Base-by-base conservation (phyloP, 805 yeast species). In the Saccharomycopsis selenospora region DNA sequence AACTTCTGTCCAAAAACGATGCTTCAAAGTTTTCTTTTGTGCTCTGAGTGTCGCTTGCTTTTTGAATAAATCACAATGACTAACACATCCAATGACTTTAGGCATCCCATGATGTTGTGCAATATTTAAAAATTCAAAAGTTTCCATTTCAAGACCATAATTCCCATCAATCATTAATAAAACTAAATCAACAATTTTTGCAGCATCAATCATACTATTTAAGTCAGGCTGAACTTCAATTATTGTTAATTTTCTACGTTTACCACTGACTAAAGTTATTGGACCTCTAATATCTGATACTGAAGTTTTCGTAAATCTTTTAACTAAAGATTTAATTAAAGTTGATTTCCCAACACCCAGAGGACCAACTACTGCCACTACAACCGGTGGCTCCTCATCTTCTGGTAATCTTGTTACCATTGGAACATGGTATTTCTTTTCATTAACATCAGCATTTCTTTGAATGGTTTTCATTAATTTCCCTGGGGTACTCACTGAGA, bases 31-130 rank as follows among this genome's bases (percentile, higher is more conserved):
- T 63, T 93, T 93, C 66, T 93, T 93, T 0, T 96, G 80, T 0
- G 95, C 87, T 59, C 97, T 76, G 62, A 93, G 73, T 1, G 97
- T 88, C 10, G 95, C 75, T 52, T 85, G 95, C 14, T 85, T 82
- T 62, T 85, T 90, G 73, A 93, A 93, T 45, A 93, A 73, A 66
- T 93, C 99, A 59, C 95, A 73, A 70, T 93, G 99, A 0, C 99
- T 93, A 4, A 96, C 85, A 7, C 93, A 85, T 56, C 98, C 99
- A 41, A 93, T 71, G 17, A 93, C 95, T 58, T 96, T 78, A 38
- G 99, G 99, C 90, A 93, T 93, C 66, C 99, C 99, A 65, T 93
- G 99, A 61, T 91, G 97, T 59, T 93, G 96, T 2, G 96, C 95
- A 56, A 93, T 77, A 61, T 93, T 95, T 55, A 93, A 72, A 61